A percentile compares a stretch with the other conserved stretches of the same genome.
Conservation (phyloP, 176 grass and related monocot species). For the Rhipidocladum racemiflorum region DNA sequence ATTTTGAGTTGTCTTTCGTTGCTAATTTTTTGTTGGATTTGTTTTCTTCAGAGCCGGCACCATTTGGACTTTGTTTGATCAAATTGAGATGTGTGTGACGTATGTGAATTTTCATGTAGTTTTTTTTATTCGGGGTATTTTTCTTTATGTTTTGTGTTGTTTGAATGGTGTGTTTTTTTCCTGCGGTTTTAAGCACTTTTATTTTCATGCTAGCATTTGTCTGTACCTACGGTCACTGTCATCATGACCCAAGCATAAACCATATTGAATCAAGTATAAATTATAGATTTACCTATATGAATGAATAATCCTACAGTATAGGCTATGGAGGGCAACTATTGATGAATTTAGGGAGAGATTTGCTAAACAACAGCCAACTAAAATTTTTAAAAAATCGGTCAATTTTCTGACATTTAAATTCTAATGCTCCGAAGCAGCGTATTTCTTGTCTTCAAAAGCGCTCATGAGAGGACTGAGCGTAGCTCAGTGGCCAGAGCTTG, state of each 20-base stretch:
- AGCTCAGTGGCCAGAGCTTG: too few species aligned
- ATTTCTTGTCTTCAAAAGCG: too few species aligned
- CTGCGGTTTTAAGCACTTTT: neutral
- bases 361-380: too few species aligned
- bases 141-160: neutral
- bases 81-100: neutral
- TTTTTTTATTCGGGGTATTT: neutral
- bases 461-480: too few species aligned
- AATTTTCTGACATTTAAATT: too few species aligned
- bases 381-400: too few species aligned
- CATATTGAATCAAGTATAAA: neutral
- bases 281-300: neutral
- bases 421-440: too few species aligned
- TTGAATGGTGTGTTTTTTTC: neutral
- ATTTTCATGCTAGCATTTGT: neutral
- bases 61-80: neutral
- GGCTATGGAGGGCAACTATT: neutral
- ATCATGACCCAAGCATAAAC: neutral
- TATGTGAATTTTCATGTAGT: neutral
- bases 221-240: neutral
- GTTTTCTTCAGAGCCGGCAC: neutral
- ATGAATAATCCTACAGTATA: neutral
- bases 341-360: neutral
- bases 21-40: neutral
- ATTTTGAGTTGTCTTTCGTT: neutral